Evolutionary conservation across 176 grass and related monocot species (phyloP).

Genomic region (Phoenix dactylifera): DNA sequence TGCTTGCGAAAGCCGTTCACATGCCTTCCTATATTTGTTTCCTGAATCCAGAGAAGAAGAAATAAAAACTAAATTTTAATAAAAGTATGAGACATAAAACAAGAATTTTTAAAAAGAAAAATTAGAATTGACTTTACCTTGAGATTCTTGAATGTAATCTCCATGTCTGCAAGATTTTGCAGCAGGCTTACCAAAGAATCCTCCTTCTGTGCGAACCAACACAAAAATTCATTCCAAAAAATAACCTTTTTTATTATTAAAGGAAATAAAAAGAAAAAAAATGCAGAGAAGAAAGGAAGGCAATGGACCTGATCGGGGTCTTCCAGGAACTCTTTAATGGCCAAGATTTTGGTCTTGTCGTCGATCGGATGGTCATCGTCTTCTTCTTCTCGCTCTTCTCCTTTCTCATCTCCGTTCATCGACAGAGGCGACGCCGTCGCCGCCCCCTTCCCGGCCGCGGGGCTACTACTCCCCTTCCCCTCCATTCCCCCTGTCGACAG

Average conservation of each 20-base stretch:
- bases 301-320: constrained; percentile 51
- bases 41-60: constrained; percentile 21
- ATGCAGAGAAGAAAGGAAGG: background rate
- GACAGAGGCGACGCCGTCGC: too few species aligned
- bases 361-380: background rate
- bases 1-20: constrained; percentile 69
- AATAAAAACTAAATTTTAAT: background rate
- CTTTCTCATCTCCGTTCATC: too few species aligned
- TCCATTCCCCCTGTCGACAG: too few species aligned
- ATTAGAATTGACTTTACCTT: constrained; percentile 8
- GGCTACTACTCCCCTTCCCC: too few species aligned
- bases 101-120: too few species aligned
- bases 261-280: too few species aligned
- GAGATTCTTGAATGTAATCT: constrained; percentile 67
- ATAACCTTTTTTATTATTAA: background rate
- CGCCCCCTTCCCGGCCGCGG: too few species aligned
- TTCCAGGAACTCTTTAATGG: constrained; percentile 68
- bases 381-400: too few species aligned
- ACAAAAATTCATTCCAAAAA: too few species aligned
- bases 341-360: constrained; percentile 39
- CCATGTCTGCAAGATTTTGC: constrained; percentile 65
- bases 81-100: too few species aligned
- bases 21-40: constrained; percentile 62
- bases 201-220: constrained; percentile 36
- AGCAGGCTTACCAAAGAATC: constrained; percentile 51